phyloP scores from a whole-genome alignment of 202 grass and related monocot species.

The Carex sylvatica region DNA sequence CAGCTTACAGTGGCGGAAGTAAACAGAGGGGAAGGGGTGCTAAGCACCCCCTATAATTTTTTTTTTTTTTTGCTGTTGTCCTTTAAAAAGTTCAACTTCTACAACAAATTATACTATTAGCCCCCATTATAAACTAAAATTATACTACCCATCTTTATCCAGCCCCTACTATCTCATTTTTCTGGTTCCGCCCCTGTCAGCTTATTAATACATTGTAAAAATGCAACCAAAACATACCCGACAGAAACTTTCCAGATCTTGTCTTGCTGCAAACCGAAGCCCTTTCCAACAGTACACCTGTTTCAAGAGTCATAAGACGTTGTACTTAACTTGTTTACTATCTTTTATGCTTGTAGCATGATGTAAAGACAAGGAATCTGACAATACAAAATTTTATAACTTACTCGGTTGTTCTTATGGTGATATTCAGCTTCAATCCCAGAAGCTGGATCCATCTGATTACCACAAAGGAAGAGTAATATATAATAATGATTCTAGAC shows the following conservation, averaged over 20 bases:
- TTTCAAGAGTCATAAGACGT: constrained; percentile 10
- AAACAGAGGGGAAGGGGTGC: too few relatives aligned
- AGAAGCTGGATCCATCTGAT: constrained; percentile 88
- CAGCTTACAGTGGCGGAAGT: too few relatives aligned
- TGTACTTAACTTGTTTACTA: neutral
- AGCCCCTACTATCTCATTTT: too few relatives aligned
- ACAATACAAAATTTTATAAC: constrained; percentile 21
- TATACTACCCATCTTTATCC: too few relatives aligned
- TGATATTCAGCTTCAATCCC: constrained; percentile 91
- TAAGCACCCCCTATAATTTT: too few relatives aligned
- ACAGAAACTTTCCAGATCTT: constrained; percentile 85
- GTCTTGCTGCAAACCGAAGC: constrained; percentile 73
- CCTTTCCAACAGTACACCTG: constrained; percentile 99
- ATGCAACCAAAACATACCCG: constrained; percentile 44
- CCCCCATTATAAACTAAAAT: too few relatives aligned
- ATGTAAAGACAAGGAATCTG: neutral
- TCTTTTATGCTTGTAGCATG: neutral
- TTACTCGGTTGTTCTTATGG: constrained; percentile 94
- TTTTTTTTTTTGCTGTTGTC: too few relatives aligned
- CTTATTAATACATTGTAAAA: neutral
- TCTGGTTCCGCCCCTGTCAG: too few relatives aligned
- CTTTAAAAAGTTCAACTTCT: too few relatives aligned
- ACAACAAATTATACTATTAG: too few relatives aligned
- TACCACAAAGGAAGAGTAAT: constrained; percentile 28
- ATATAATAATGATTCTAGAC: neutral